phyloP scores from a whole-genome alignment of 164 flowering plant species.

The Stephania cephalantha region DNA sequence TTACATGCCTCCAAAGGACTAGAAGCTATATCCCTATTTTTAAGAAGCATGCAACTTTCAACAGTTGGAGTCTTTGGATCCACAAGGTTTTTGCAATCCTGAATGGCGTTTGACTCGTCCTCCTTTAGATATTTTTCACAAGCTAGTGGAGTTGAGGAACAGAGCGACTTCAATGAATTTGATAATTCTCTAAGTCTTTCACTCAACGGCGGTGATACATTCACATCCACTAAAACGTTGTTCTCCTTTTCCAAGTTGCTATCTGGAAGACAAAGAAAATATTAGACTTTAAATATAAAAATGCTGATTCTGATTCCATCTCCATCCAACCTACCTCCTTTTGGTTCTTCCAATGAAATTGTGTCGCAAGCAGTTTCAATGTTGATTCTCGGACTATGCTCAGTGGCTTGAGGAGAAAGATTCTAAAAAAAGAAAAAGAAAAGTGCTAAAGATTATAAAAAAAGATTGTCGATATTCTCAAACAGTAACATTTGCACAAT shows the following conservation, averaged over 20 bases:
- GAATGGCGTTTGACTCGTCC: background rate
- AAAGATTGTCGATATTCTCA: no score
- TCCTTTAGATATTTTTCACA: background rate
- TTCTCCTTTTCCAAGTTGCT: background rate
- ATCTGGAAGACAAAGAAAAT: slow-evolving; percentile 2
- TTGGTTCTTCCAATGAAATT: background rate
- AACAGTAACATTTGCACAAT: background rate
- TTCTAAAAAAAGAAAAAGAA: background rate
- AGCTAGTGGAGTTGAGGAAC: background rate
- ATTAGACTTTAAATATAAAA: background rate
- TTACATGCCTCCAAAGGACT: background rate
- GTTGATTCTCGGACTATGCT: background rate
- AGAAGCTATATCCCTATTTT: background rate
- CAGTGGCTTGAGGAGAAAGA: background rate
- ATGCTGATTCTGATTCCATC: background rate
- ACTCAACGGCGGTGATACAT: slow-evolving; percentile 4
- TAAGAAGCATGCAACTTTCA: background rate
- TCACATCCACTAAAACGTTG: background rate
- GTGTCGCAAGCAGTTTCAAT: background rate
- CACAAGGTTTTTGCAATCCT: background rate
- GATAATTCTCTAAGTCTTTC: slow-evolving; percentile 3
- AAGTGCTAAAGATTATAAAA: background rate
- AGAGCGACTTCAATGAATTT: background rate
- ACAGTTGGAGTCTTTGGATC: slow-evolving; percentile 10
- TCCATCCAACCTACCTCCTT: slow-evolving; percentile 2